phyloP scores from a whole-genome alignment of 345 rosid genomes.

The Gossypium stocksii region DNA sequence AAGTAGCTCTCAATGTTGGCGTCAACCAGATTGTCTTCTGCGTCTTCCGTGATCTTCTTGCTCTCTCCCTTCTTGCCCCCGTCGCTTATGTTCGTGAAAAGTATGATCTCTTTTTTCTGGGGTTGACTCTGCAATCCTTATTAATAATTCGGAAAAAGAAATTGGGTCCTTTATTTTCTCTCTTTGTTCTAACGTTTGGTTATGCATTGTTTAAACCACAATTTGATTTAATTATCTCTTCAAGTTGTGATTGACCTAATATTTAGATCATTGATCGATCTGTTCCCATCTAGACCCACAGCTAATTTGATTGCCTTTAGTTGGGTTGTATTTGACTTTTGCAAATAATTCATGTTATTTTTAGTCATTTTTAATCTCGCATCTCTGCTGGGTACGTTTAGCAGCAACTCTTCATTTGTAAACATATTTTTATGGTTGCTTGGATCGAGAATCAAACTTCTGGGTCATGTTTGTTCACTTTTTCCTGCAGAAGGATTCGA shows the following conservation, averaged over 20 bases:
- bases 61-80: constrained; percentile 84
- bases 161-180: not conserved
- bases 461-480: constrained; percentile 25
- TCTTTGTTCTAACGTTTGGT: not conserved
- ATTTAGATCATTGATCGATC: not conserved
- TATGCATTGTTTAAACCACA: constrained; percentile 4
- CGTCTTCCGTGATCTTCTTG: constrained; percentile 87
- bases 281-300: not conserved
- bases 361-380: not conserved
- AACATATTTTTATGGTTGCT: not conserved
- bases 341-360: not conserved
- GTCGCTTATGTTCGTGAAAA: constrained; percentile 80
- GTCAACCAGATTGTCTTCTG: constrained; percentile 97
- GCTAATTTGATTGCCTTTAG: not conserved
- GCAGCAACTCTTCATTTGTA: not conserved
- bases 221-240: not conserved
- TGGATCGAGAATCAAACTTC: constrained; percentile 8
- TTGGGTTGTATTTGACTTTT: not conserved
- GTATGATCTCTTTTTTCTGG: constrained; percentile 26
- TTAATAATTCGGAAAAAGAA: not conserved
- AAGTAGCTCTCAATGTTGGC: constrained; percentile 91
- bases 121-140: not conserved
- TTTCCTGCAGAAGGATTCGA: constrained; percentile 60
- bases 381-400: not conserved
- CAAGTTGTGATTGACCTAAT: not conserved